These are phyloP conservation scores for Candida frijolesensis DNA, from an alignment of 1,139 yeast species.

Conservation along the genomic window DNA sequence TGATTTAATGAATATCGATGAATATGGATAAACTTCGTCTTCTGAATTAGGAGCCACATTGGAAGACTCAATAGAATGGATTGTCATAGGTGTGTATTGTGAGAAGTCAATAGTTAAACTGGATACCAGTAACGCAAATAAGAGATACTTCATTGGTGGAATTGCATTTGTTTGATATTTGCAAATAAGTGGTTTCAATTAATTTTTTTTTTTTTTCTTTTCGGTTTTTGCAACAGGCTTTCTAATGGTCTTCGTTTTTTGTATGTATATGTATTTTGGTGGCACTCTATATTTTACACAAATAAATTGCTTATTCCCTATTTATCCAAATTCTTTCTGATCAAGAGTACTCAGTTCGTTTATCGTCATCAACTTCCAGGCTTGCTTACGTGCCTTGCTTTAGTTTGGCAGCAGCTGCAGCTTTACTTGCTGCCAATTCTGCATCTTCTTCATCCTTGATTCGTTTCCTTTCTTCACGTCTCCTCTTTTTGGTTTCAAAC, in stretches of 20 bases:
- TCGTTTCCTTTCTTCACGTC: slow-evolving; percentile 60
- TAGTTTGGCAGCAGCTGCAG: slow-evolving; percentile 1
- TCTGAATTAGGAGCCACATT: background rate
- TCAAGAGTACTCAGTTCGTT: too few species aligned
- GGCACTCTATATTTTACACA: background rate
- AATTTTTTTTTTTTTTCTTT: background rate
- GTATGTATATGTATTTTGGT: background rate
- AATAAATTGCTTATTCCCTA: background rate
- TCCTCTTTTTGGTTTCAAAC: slow-evolving; percentile 85
- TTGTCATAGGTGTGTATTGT: slow-evolving; percentile 2
- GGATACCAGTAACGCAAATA: background rate
- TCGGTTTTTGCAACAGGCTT: slow-evolving; percentile 6
- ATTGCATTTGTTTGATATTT: background rate
- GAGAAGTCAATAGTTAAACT: slow-evolving; percentile 7
- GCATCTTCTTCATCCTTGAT: slow-evolving; percentile 35
- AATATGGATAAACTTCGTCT: slow-evolving; percentile 7
- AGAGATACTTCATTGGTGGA: background rate
- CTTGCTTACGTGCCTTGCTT: background rate
- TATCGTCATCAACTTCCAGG: too few species aligned
- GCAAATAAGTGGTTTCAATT: background rate
- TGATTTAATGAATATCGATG: slow-evolving; percentile 7
- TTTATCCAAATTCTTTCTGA: too few species aligned
- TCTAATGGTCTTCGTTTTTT: background rate
- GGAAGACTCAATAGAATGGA: background rate
- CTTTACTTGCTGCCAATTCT: slow-evolving; percentile 14